Evolutionary conservation across 306 rosid genomes (phyloP), one percentile per base, ranked within the genome.

Genomic region (Echinosophora koreensis): DNA sequence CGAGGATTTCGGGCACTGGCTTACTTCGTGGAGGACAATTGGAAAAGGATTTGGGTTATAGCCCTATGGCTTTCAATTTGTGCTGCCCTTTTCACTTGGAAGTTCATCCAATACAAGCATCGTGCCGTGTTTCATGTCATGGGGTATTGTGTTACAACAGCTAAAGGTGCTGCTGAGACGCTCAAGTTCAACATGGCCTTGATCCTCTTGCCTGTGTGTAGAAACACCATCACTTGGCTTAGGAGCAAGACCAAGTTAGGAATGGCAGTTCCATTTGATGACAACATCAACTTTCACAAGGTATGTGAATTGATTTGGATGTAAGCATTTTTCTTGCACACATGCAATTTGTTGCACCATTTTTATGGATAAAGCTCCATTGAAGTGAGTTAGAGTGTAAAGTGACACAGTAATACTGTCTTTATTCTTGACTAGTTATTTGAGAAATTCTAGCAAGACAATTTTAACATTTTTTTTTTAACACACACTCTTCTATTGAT

Each of bases 101-200:
- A 92, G 70, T 95, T 90, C 78, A 60, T 90, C 4, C 94, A 89
- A 75, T 95, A 92, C 75, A 91, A 80, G 77, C 27, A 84, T 6
- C 85, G 97, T n/a, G 89, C 87, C 0, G 97, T 84, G 22, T 95
- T 89, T 65, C 54, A 87, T 5, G 82, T 89, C 66, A 95, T 92
- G 98, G 97, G 96, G 18, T 92, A 95, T 49, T 95, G 97, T 17
- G 97, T 92, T 39, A 83, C 89, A 5, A 70, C 88, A 0, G 97
- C 97, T 1, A 90, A 95, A 47, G 98, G 97, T 34, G 97, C 87
- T 2, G 97, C 97, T 5, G 97, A 95, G 81, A 95, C 97, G 0
- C 88, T 90, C 9, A 95, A 95, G 74, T 92, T 95, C 87, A 92
- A 92, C 77, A 92, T 89, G 97, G 97, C 97, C 47, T 56, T 95